A percentile compares a stretch with the other conserved stretches of the same genome.
Conservation (phyloP, 2,329 filamentous ascomycete species). For the Dactylellina parvicollis region DNA sequence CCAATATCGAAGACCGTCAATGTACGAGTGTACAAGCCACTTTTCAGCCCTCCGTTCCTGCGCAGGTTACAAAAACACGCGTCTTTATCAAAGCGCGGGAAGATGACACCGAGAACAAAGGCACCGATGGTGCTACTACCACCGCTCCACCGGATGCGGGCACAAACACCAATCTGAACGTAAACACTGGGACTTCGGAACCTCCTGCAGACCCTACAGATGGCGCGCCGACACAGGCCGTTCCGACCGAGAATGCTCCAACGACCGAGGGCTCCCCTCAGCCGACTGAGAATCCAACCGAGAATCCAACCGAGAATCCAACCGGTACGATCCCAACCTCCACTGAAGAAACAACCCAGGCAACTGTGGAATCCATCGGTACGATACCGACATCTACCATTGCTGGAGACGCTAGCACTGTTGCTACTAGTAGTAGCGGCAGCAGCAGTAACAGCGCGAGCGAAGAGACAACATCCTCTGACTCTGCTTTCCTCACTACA, state of each 20-base stretch:
- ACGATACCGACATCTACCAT: conserved; percentile 33
- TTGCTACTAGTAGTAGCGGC: conserved; percentile 9
- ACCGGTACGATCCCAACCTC: conserved; percentile 45
- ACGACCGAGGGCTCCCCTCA: conserved; percentile 23
- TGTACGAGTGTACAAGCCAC: conserved; percentile 2
- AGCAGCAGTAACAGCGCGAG: conserved; percentile 12
- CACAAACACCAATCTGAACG: neutral
- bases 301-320: conserved; percentile 14
- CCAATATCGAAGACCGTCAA: neutral
- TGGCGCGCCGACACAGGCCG: neutral
- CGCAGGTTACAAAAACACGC: conserved; percentile 41
- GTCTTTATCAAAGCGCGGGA: conserved; percentile 39
- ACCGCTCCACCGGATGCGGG: neutral
- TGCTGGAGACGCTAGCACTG: conserved; percentile 14
- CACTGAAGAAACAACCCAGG: conserved; percentile 31
- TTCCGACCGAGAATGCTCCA: conserved; percentile 16
- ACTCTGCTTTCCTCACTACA: conserved; percentile 38
- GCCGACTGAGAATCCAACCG: conserved; percentile 25
- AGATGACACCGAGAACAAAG: conserved; percentile 38
- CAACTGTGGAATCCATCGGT: conserved; percentile 26
- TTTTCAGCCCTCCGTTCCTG: neutral
- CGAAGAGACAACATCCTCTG: conserved; percentile 45
- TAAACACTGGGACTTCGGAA: neutral
- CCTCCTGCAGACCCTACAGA: conserved; percentile 7
- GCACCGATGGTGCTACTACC: conserved; percentile 18